Evolutionary conservation across 148 eudicot genomes (phyloP).

Genomic region (Dysphania ambrosioides): DNA sequence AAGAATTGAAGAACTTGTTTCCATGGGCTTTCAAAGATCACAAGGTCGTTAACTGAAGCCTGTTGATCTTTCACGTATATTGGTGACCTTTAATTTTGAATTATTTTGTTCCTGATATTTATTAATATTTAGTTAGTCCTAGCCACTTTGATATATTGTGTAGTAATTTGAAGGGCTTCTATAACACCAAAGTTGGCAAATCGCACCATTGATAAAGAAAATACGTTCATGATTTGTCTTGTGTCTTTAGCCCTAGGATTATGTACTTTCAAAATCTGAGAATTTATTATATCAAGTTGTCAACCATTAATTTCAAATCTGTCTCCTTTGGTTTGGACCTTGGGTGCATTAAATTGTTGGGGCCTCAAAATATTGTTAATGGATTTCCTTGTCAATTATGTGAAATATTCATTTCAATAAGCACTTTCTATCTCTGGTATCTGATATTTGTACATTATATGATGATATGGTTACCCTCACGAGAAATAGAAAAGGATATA

Average conservation of each 20-base stretch:
- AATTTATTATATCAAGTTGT: background rate
- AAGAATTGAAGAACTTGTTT: constrained; percentile 42
- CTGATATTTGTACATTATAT: no score
- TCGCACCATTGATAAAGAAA: background rate
- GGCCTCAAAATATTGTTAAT: background rate
- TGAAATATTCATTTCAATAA: background rate
- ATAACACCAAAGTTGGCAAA: background rate
- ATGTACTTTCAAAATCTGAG: background rate
- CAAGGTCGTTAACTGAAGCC: constrained; percentile 35
- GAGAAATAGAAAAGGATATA: background rate
- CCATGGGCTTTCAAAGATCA: constrained; percentile 69
- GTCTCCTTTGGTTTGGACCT: background rate
- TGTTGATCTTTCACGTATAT: background rate
- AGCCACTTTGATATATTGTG: background rate
- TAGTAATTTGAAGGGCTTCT: background rate
- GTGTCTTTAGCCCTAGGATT: background rate
- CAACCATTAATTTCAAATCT: background rate
- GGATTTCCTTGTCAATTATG: background rate
- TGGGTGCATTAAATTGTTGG: background rate
- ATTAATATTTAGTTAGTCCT: background rate
- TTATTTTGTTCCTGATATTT: background rate
- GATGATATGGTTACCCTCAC: background rate
- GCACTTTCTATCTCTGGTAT: background rate
- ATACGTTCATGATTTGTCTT: background rate
- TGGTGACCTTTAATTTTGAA: background rate